A percentile compares a stretch with the other conserved stretches of the same genome.
Conservation (phyloP, 2,329 filamentous ascomycete species). For the Aspergillus sp. region DNA sequence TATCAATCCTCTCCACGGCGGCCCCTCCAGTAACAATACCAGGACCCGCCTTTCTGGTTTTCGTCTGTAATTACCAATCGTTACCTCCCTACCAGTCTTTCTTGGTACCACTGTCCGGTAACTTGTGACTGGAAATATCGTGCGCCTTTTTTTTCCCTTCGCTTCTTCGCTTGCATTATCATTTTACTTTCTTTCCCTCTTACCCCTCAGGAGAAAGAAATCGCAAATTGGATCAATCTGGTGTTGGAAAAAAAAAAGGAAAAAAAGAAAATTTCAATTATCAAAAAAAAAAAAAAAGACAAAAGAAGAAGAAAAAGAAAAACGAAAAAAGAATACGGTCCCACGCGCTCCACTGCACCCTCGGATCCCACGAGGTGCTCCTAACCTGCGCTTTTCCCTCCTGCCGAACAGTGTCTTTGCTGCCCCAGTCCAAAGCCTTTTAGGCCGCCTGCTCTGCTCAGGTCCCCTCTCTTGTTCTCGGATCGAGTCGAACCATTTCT, state of each 20-base stretch:
- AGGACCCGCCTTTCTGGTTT: conserved; percentile 13
- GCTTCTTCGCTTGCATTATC: no score
- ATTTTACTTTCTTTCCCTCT: neutral
- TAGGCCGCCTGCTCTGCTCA: conserved; percentile 29
- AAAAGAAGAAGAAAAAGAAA: neutral
- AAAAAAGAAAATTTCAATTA: neutral
- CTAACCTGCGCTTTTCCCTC: conserved; percentile 20
- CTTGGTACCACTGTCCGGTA: neutral
- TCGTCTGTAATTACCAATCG: conserved; percentile 13
- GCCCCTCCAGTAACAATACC: conserved; percentile 14
- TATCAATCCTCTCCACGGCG: conserved; percentile 2
- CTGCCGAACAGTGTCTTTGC: conserved; percentile 25
- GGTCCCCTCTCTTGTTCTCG: conserved; percentile 22
- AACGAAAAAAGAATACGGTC: conserved; percentile 23
- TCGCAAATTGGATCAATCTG: neutral
- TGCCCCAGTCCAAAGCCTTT: conserved; percentile 23
- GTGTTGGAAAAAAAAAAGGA: neutral
- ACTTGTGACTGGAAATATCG: neutral
- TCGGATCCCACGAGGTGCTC: conserved; percentile 40
- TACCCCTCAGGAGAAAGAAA: neutral
- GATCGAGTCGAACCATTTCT: conserved; percentile 23
- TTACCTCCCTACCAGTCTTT: conserved; percentile 6
- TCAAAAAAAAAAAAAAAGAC: neutral
- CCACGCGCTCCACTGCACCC: conserved; percentile 33
- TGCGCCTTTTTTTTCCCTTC: neutral